These are phyloP conservation scores for Shiraia sp. DNA, from an alignment of 2,329 filamentous ascomycete genomes.

Conservation along the genomic window DNA sequence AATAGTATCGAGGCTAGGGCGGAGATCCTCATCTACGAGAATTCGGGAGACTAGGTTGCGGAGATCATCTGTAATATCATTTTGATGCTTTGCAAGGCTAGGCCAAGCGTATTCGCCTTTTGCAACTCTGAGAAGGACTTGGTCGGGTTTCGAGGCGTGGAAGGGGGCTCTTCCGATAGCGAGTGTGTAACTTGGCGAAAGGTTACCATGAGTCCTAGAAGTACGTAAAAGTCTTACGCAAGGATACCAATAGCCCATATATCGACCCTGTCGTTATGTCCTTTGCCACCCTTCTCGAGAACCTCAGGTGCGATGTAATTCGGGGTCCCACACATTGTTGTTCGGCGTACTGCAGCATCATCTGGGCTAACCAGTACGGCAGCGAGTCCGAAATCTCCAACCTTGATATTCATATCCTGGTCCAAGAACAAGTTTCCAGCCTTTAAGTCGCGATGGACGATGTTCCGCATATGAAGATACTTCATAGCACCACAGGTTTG, in stretches of 20 bases:
- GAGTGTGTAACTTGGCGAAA: slow-evolving; percentile 77
- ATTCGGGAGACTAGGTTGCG: slow-evolving; percentile 80
- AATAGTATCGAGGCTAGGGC: slow-evolving; percentile 76
- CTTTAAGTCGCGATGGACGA: slow-evolving; percentile 95
- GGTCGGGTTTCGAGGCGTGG: slow-evolving; percentile 85
- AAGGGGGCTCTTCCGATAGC: slow-evolving; percentile 96
- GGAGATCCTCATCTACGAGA: slow-evolving; percentile 73
- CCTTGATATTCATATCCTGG: slow-evolving; percentile 93
- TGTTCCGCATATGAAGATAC: slow-evolving; percentile 93
- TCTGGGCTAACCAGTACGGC: slow-evolving; percentile 88
- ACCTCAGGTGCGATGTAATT: slow-evolving; percentile 99
- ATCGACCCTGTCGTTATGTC: slow-evolving; percentile 96
- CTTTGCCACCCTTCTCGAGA: slow-evolving; percentile 87
- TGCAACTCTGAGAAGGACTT: slow-evolving; percentile 74
- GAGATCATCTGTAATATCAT: slow-evolving; percentile 73
- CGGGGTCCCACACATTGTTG: slow-evolving; percentile 93
- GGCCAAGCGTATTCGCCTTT: slow-evolving; percentile 81
- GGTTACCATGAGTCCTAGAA: slow-evolving; percentile 4
- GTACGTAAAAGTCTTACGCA: slow-evolving; percentile 59
- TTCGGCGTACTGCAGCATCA: slow-evolving; percentile 77
- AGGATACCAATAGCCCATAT: slow-evolving; percentile 99
- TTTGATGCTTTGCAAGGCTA: slow-evolving; percentile 64
- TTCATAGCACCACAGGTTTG: slow-evolving; percentile 97
- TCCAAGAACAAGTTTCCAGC: slow-evolving; percentile 98
- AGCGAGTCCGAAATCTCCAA: slow-evolving; percentile 94